A percentile compares a stretch with the other conserved stretches of the same genome.
phyloP scores from a whole-genome alignment of 2,329 filamentous ascomycete genomes.

The Plenodomus tracheiphilus region DNA sequence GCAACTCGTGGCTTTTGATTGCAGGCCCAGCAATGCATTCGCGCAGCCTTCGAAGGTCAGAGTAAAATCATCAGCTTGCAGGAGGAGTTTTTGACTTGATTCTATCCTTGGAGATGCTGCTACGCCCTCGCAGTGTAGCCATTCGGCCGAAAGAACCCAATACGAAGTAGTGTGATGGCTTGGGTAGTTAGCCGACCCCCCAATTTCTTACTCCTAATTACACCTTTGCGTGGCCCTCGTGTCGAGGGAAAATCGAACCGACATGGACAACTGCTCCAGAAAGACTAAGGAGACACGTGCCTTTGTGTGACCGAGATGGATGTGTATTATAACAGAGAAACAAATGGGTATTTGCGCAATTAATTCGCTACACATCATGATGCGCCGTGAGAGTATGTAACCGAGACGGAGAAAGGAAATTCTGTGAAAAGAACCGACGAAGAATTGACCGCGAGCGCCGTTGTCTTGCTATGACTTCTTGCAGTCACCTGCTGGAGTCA shows the following conservation, averaged over 20 bases:
- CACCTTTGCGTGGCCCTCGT: too few relatives aligned
- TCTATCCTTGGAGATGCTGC: too few relatives aligned
- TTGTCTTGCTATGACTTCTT: constrained; percentile 14
- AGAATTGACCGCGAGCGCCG: neutral
- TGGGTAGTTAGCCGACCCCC: too few relatives aligned
- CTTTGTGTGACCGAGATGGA: constrained; percentile 34
- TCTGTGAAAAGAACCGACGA: neutral
- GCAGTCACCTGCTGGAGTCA: constrained; percentile 33
- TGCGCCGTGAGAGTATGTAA: constrained; percentile 31
- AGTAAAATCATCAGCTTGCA: neutral
- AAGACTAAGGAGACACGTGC: too few relatives aligned
- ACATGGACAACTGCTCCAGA: too few relatives aligned
- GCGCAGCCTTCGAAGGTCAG: neutral
- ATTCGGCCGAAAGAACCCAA: too few relatives aligned
- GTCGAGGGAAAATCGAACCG: too few relatives aligned
- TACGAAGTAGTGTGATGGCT: too few relatives aligned
- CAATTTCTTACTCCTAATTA: too few relatives aligned
- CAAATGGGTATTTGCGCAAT: constrained; percentile 42
- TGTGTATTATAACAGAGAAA: constrained; percentile 13
- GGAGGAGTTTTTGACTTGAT: neutral
- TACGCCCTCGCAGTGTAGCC: too few relatives aligned
- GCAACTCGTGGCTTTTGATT: neutral
- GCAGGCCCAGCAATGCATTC: neutral
- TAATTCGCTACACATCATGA: constrained; percentile 26
- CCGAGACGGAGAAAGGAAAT: constrained; percentile 13